phyloP scores from a whole-genome alignment of 305 asterid genomes.

The Coffea humblotiana region DNA sequence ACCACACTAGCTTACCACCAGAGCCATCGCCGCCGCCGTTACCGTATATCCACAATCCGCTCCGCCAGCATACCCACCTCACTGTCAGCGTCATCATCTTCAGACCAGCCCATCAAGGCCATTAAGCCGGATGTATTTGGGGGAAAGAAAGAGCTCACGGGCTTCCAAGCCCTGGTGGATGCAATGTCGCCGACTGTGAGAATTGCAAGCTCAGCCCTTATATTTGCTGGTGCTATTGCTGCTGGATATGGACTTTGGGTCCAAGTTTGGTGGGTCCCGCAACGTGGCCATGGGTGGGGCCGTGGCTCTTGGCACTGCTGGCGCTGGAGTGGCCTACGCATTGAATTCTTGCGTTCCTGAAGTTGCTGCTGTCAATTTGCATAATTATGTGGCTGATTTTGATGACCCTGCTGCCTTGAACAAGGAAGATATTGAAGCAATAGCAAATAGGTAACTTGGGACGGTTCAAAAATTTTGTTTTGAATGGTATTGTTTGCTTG shows the following conservation, averaged over 20 bases:
- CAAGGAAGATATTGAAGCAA: conserved; percentile 87
- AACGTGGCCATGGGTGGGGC: conserved; percentile 82
- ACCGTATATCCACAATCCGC: conserved; percentile 31
- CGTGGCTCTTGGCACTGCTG: conserved; percentile 74
- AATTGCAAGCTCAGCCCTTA: conserved; percentile 65
- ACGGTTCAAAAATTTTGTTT: background rate
- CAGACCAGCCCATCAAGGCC: conserved; percentile 27
- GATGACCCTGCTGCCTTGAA: conserved; percentile 67
- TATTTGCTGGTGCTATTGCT: conserved; percentile 68
- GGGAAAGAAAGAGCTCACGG: conserved; percentile 62
- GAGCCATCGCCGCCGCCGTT: conserved; percentile 22
- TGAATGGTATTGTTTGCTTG: background rate
- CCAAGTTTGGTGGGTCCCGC: conserved; percentile 67
- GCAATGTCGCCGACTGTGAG: conserved; percentile 75
- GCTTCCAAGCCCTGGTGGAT: conserved; percentile 65
- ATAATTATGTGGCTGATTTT: conserved; percentile 73
- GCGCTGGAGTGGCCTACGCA: conserved; percentile 85
- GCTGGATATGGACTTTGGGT: conserved; percentile 90
- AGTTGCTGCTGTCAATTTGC: conserved; percentile 85
- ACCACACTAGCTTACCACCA: conserved; percentile 5
- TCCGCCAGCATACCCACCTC: conserved; percentile 18
- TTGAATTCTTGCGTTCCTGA: conserved; percentile 82
- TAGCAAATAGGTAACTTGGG: conserved; percentile 66
- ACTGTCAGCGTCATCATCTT: background rate
- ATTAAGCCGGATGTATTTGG: conserved; percentile 64